A percentile compares a stretch with the other conserved stretches of the same genome.
These are phyloP conservation scores for Micractinium conductrix DNA, from an alignment of 139 green algal genomes.

Conservation along the genomic window DNA sequence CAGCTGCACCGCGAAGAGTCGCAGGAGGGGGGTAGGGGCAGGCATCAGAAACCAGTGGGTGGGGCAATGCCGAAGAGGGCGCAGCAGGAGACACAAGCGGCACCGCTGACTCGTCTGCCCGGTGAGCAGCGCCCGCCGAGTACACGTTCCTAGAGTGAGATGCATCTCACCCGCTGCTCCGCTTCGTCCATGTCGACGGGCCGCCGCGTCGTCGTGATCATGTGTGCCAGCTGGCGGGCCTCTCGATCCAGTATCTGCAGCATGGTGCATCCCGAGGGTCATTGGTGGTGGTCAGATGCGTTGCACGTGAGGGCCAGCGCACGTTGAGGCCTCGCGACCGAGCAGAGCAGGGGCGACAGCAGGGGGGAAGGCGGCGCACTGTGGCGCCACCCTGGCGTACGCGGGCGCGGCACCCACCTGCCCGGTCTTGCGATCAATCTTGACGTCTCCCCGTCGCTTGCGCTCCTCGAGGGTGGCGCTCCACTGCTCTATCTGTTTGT, in stretches of 20 bases:
- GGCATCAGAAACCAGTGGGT: not conserved
- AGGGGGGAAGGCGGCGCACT: too few relatives aligned
- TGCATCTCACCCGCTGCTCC: slow-evolving; percentile 24
- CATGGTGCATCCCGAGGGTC: too few relatives aligned
- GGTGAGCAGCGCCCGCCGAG: too few relatives aligned
- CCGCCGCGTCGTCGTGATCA: slow-evolving; percentile 32
- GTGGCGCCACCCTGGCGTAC: too few relatives aligned
- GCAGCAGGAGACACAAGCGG: not conserved
- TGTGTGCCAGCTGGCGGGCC: slow-evolving; percentile 17
- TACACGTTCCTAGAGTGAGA: too few relatives aligned
- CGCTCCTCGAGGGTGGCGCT: not conserved
- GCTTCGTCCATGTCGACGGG: slow-evolving; percentile 40
- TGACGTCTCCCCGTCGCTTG: not conserved
- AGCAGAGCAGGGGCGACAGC: too few relatives aligned
- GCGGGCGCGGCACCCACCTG: too few relatives aligned
- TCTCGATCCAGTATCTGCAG: not conserved
- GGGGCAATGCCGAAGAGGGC: not conserved
- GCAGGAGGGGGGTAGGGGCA: not conserved
- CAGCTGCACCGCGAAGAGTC: not conserved
- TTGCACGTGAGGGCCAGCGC: too few relatives aligned
- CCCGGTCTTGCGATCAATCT: slow-evolving; percentile 3
- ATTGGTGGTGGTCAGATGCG: too few relatives aligned
- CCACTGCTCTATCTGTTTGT: slow-evolving; percentile 15
- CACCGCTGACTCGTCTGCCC: too few relatives aligned
- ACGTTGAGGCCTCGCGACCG: too few relatives aligned